phyloP scores from a whole-genome alignment of 1,284 basidiomycete species.

The Cutaneotrichosporon spelunceum region DNA sequence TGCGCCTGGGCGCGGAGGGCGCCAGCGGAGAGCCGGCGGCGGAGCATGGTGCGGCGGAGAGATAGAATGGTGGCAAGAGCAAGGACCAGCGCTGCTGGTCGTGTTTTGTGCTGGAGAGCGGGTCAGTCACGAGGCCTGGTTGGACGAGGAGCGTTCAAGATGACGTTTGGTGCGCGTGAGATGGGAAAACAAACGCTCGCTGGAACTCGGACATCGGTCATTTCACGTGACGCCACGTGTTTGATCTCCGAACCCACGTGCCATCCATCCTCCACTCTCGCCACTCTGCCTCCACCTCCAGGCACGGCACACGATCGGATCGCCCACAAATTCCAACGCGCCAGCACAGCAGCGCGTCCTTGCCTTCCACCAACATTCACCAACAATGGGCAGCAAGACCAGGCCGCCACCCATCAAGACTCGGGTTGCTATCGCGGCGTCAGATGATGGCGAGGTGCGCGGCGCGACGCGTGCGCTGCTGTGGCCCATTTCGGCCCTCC shows the following conservation, averaged over 20 bases:
- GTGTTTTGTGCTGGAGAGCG: not conserved
- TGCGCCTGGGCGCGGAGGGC: constrained; percentile 33
- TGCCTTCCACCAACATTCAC: not conserved
- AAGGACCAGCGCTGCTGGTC: constrained; percentile 1
- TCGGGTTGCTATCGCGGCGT: not conserved
- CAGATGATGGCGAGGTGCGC: not conserved
- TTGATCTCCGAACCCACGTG: not conserved
- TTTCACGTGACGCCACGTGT: not conserved
- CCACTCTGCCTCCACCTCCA: not conserved
- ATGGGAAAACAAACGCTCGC: not conserved
- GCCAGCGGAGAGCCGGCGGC: constrained; percentile 43
- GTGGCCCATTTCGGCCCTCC: constrained; percentile 26
- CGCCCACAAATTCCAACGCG: not conserved
- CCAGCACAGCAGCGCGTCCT: not conserved
- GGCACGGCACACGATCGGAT: not conserved
- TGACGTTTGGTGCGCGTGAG: not conserved
- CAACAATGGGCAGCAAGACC: not conserved
- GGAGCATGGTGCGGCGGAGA: constrained; percentile 37
- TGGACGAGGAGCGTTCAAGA: not conserved
- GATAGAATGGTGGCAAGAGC: constrained; percentile 15
- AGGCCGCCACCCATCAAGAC: not conserved
- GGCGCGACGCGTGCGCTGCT: constrained; percentile 13
- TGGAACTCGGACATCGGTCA: not conserved
- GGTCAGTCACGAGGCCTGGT: not conserved
- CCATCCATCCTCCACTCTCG: no score